Evolutionary conservation across 352 stramenopile genomes (phyloP).

Genomic region (Pythium grandisporangium): DNA sequence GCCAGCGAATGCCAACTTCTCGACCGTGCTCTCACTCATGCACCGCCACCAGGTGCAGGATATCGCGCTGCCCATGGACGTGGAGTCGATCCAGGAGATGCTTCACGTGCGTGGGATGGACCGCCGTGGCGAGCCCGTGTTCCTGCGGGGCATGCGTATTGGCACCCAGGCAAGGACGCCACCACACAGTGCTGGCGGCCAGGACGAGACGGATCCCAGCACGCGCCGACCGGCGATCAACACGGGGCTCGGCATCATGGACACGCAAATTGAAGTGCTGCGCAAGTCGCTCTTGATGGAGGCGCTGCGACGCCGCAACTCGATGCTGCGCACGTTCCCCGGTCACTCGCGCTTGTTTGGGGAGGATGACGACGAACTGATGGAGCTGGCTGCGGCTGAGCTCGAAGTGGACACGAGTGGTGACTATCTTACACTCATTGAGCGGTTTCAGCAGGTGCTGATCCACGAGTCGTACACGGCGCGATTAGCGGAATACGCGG

Average conservation of each 20-base stretch:
- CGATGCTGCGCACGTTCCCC: conserved; percentile 54
- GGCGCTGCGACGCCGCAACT: conserved; percentile 60
- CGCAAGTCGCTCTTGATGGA: conserved; percentile 56
- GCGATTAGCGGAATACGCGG: conserved; percentile 46
- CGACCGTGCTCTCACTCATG: conserved; percentile 39
- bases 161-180: conserved; percentile 24
- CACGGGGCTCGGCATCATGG: conserved; percentile 42
- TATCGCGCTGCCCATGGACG: conserved; percentile 31
- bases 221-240: conserved; percentile 17
- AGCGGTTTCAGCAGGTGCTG: conserved; percentile 53
- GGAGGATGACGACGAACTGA: conserved; percentile 25
- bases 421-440: conserved; percentile 56
- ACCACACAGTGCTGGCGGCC: too few species aligned
- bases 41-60: conserved; percentile 44
- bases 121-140: conserved; percentile 45
- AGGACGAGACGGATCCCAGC: background rate
- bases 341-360: conserved; percentile 33
- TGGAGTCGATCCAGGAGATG: conserved; percentile 24
- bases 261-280: conserved; percentile 54
- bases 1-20: conserved; percentile 32
- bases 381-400: conserved; percentile 33
- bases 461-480: conserved; percentile 64
- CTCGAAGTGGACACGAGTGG: conserved; percentile 63
- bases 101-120: conserved; percentile 50
- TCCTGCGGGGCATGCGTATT: conserved; percentile 48